These are phyloP conservation scores for Suhomyces sp. DNA, from an alignment of 805 yeast genomes.

Conservation along the genomic window DNA sequence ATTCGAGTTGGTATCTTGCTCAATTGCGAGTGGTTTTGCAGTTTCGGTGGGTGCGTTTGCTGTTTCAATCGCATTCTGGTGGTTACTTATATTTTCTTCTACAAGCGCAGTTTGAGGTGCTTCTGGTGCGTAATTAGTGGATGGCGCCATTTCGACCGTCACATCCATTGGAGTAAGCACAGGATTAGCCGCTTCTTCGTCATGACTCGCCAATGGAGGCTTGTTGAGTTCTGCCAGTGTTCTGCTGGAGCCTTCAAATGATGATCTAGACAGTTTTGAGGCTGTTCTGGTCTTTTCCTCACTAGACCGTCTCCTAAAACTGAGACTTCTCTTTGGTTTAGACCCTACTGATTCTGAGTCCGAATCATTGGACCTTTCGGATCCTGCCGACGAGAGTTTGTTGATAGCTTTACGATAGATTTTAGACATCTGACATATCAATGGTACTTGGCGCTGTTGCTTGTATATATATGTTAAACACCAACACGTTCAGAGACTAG, in stretches of 20 bases:
- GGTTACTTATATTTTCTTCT: background rate
- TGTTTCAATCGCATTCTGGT: background rate
- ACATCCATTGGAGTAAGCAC: conserved; percentile 1
- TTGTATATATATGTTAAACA: background rate
- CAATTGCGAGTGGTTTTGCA: background rate
- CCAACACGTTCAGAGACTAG: background rate
- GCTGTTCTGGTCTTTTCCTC: background rate
- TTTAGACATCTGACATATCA: conserved; percentile 8
- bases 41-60: background rate
- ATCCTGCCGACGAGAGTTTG: conserved; percentile 7
- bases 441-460: background rate
- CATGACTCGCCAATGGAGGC: background rate
- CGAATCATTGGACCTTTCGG: conserved; percentile 1
- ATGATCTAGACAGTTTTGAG: background rate
- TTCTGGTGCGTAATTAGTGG: background rate
- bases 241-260: background rate
- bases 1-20: background rate
- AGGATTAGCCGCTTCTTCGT: background rate
- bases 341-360: conserved; percentile 2
- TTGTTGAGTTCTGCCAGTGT: background rate
- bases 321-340: conserved; percentile 8
- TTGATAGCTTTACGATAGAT: conserved; percentile 10
- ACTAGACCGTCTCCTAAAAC: conserved; percentile 5
- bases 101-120: background rate
- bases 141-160: background rate